A percentile compares a stretch with the other conserved stretches of the same genome.
These are phyloP conservation scores for Termitomyces sp. DNA, from an alignment of 768 basidiomycete species.

Conservation along the genomic window DNA sequence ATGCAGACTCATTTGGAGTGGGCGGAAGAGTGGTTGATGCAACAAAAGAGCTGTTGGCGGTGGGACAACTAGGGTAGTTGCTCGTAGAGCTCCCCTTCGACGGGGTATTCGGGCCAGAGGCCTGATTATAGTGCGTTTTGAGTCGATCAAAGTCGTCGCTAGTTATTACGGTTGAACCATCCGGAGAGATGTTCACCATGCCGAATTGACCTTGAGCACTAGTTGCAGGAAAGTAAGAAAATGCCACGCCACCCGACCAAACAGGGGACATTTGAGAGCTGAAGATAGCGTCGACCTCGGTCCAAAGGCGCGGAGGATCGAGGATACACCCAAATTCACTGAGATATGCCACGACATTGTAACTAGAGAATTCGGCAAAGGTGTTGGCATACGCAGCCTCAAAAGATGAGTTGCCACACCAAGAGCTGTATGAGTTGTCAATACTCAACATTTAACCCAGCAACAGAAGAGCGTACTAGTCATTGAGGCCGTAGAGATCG, in stretches of 20 bases:
- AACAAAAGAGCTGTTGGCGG: conserved; percentile 49
- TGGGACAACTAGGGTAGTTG: conserved; percentile 60
- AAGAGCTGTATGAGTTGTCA: conserved; percentile 46
- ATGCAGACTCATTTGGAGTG: conserved; percentile 79
- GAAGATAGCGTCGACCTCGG: conserved; percentile 71
- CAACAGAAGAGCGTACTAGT: conserved; percentile 53
- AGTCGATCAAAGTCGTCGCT: conserved; percentile 66
- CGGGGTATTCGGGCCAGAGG: conserved; percentile 61
- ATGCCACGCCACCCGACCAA: conserved; percentile 88
- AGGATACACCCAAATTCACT: conserved; percentile 81
- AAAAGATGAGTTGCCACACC: conserved; percentile 71
- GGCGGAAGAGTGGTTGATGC: conserved; percentile 71
- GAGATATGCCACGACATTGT: conserved; percentile 84
- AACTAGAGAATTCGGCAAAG: conserved; percentile 49
- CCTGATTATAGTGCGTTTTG: conserved; percentile 49
- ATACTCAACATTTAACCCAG: background rate
- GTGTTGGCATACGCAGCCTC: conserved; percentile 48
- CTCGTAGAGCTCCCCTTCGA: conserved; percentile 33
- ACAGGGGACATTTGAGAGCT: conserved; percentile 65
- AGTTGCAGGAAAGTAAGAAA: conserved; percentile 84
- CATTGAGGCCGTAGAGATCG: conserved; percentile 84
- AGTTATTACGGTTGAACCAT: conserved; percentile 60
- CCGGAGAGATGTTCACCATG: conserved; percentile 70
- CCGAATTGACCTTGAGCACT: conserved; percentile 75
- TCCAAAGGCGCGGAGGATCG: conserved; percentile 64